Percentiles rank a stretch among this genome's conserved stretches.
Conservation (phyloP, 163 green algal species). For the Chloromonas sp. region DNA sequence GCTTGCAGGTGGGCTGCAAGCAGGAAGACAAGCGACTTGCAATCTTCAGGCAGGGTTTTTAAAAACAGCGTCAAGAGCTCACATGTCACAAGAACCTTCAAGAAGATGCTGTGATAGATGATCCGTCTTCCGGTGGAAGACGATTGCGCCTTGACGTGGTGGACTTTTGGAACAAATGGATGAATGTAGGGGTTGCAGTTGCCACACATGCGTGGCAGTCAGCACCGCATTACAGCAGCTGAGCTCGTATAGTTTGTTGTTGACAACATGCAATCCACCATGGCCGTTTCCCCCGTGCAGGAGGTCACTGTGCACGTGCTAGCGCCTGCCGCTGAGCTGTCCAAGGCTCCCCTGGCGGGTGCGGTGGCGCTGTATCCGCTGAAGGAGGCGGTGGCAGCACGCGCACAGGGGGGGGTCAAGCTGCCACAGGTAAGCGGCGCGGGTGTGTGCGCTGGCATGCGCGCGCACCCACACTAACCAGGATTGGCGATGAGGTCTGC, state of each 20-base stretch:
- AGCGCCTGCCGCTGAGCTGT: conserved; percentile 63
- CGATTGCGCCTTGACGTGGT: neutral
- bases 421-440: conserved; percentile 39
- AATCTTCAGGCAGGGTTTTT: neutral
- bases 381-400: conserved; percentile 41
- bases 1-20: conserved; percentile 59
- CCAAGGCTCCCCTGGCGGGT: conserved; percentile 64
- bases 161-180: neutral
- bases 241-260: no score
- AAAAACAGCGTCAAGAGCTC: neutral
- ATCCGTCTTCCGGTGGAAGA: neutral
- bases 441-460: neutral
- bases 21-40: neutral
- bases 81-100: neutral
- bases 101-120: neutral
- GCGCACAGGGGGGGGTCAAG: conserved; percentile 7
- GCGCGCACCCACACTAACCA: no score
- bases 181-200: no score
- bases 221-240: no score
- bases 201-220: no score
- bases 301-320: conserved; percentile 85
- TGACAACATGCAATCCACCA: no score
- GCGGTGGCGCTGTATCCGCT: conserved; percentile 80
- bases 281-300: conserved; percentile 40
- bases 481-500: no score